Evolutionary conservation across 768 basidiomycete species (phyloP), one percentile per base, ranked within the genome.

Genomic region (Hericium alpestre): DNA sequence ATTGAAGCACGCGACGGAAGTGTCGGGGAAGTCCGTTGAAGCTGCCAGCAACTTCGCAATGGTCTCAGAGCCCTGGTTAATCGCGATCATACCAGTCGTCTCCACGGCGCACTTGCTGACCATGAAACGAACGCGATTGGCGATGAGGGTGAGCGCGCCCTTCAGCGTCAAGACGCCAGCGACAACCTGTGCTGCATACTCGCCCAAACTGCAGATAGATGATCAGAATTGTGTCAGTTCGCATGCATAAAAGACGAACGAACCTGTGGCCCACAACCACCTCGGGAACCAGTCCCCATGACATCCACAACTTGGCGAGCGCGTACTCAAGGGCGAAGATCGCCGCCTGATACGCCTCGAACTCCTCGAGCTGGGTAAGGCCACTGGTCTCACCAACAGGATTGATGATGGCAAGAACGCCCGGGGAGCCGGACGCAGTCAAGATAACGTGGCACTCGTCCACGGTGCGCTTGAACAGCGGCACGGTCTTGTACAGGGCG

Each of bases 261-360:
- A 51, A 87, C 87, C 87, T 90, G 63, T 89, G 87, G 3, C 87
- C 87, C 16, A 83, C 73, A 13, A 87, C 80, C 0, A 76, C 81
- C n/a, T 70, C 62, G 4, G 87, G 87, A 20, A 63, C 60, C 12
- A 89, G 46, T 1, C 86, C 87, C 85, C 83, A 89, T 7, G 76
- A 79, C 38, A 77, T 77, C 87, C 87, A 90, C 13, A 90, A 57
- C 49, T 69, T 71, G 0, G 80, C 76, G 20, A 90, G 69, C 0
- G 82, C 80, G 62, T 81, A 87, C 63, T 87, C 78, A 9, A 89
- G 68, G 0, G 80, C 70, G 58, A 89, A 79, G 6, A 83, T 71
- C 0, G 85, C 79, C 4, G 74, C 66, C 58, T 86, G 83, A 55
- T 72, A 72, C 0, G 70, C 73, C 59, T 79, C 75, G 15, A 76